Base-by-base conservation (phyloP, 1,139 yeast species). In the Hemisphaericaspora xylofermentans region DNA sequence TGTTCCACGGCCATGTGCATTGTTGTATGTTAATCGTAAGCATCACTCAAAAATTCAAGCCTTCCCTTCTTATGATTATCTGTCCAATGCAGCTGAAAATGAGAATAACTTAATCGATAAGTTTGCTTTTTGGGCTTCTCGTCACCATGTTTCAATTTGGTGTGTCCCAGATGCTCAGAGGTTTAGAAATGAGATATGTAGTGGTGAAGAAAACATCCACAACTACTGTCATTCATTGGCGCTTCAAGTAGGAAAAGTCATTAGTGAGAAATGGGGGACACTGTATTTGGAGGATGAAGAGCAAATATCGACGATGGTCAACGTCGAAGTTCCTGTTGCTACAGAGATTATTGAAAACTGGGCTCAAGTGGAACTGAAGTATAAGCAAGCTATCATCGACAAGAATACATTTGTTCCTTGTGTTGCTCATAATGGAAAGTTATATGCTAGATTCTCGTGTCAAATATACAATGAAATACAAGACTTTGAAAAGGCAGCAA, bases 1-100 rank as follows among this genome's bases (percentile, higher is more conserved):
- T 46, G 69, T 71, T 18, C 86, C 88, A 2, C 64, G 79, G 33
- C 77, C 80, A 1, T 69, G 74, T 47, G 84, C 85, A 0, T 63
- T 80, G 17, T 56, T 84, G 33, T 82, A 82, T 50, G 84, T 78
- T 6, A 71, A 74, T 44, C 66, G 69, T 4, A 61, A 67, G 43
- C 76, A 72, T 52, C 86, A 80, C 43, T 52, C 57, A 1, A 41
- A 51, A 9, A 63, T 83, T 44, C 83, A 81, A 44, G 71, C 86
- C 0, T 49, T 79, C 44, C 88, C 88, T 1, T 56, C 63, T 9
- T 77, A 68, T 46, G 52, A 53, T 26, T 53, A 49, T 1, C 45
- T 22, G 6, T 50, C 62, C 13, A 30, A 49, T 6, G 50, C 45
- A n/a, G 57, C 48, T 10, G 52, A 46, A 18, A 59, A 55, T 17